These are phyloP conservation scores for Aphanoascus verrucosus DNA, from an alignment of 2,329 filamentous ascomycete species.

Conservation along the genomic window DNA sequence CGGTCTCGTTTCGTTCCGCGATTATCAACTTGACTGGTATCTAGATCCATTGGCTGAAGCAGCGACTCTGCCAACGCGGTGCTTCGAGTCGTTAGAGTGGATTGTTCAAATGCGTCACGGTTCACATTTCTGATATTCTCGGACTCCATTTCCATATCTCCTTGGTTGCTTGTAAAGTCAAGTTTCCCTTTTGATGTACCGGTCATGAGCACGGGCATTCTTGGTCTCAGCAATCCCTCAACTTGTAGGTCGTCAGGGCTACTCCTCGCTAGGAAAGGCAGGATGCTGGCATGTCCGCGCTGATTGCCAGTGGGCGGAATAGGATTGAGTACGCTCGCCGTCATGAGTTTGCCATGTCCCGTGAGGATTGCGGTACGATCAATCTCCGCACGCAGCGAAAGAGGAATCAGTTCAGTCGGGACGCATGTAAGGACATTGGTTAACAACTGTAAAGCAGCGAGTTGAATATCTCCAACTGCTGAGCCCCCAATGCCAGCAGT, in stretches of 20 bases:
- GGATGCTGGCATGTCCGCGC: conserved; percentile 56
- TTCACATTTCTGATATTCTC: background rate
- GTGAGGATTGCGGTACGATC: conserved; percentile 71
- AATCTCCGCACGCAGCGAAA: conserved; percentile 60
- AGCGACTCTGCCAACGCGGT: background rate
- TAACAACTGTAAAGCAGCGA: conserved; percentile 53
- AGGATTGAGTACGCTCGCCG: conserved; percentile 73
- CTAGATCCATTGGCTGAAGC: background rate
- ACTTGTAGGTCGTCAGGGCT: conserved; percentile 54
- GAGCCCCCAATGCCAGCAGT: background rate
- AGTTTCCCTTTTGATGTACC: conserved; percentile 23
- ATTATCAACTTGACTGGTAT: background rate
- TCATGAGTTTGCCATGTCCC: conserved; percentile 58
- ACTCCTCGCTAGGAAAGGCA: conserved; percentile 64
- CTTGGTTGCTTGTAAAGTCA: conserved; percentile 16
- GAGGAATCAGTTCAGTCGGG: conserved; percentile 56
- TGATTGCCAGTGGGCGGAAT: conserved; percentile 53
- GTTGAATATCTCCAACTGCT: conserved; percentile 36
- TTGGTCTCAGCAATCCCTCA: conserved; percentile 55
- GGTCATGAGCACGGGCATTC: conserved; percentile 38
- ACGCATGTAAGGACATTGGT: conserved; percentile 51
- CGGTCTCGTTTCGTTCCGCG: background rate
- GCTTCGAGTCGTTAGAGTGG: background rate
- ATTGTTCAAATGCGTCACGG: background rate
- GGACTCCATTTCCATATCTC: background rate